Conservation (phyloP, 2,329 filamentous ascomycete species). For the Fusarium mexicanum region DNA sequence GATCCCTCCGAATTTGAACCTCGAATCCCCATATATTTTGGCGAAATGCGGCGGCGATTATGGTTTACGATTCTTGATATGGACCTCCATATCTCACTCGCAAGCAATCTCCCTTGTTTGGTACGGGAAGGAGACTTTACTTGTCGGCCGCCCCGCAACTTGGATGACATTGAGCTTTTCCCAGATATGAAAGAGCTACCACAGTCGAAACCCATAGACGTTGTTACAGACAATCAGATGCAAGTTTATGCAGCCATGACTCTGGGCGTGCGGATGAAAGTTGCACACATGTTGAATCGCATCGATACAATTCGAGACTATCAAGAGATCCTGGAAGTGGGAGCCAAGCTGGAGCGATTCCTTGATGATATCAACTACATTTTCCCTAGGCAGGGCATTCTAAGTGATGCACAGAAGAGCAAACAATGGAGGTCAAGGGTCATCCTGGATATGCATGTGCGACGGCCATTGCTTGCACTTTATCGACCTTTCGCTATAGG, state of each 20-base stretch:
- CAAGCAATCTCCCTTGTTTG: constrained; percentile 61
- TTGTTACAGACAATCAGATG: constrained; percentile 62
- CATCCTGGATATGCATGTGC: constrained; percentile 64
- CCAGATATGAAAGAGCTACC: constrained; percentile 61
- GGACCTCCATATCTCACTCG: constrained; percentile 64
- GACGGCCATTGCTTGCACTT: constrained; percentile 61
- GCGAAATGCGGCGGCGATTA: constrained; percentile 63
- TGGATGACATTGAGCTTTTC: constrained; percentile 62
- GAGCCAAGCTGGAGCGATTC: constrained; percentile 62
- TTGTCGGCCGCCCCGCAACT: constrained; percentile 62
- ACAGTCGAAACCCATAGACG: constrained; percentile 59
- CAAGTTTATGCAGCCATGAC: constrained; percentile 65
- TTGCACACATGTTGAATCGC: constrained; percentile 60
- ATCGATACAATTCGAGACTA: constrained; percentile 64
- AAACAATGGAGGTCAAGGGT: constrained; percentile 63
- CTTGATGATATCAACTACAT: constrained; percentile 65
- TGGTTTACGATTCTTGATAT: constrained; percentile 68
- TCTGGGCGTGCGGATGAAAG: constrained; percentile 59
- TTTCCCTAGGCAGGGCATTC: constrained; percentile 57
- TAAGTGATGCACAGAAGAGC: constrained; percentile 56
- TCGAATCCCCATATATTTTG: constrained; percentile 60
- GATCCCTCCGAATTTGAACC: constrained; percentile 64
- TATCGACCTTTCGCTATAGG: constrained; percentile 66
- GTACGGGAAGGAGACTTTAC: constrained; percentile 64
- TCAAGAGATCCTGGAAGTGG: constrained; percentile 62